phyloP scores from a whole-genome alignment of 2,329 filamentous ascomycete genomes.

The Achaetomium macrosporum region DNA sequence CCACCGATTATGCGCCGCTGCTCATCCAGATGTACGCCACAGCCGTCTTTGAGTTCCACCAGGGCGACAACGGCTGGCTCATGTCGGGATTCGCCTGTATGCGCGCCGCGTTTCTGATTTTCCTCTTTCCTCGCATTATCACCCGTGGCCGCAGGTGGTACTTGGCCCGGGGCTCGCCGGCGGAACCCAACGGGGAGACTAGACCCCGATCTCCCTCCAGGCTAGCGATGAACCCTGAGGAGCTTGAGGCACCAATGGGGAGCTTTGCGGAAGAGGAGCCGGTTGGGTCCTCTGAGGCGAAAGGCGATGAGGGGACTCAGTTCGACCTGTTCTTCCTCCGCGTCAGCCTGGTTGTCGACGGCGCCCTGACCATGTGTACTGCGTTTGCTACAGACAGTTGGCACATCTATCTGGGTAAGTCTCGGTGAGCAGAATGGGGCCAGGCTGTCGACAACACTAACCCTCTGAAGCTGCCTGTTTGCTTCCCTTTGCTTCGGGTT shows the following conservation, averaged over 20 bases:
- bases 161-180: slow-evolving; percentile 10
- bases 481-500: slow-evolving; percentile 63
- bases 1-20: slow-evolving; percentile 61
- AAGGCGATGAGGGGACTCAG: slow-evolving; percentile 43
- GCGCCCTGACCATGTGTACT: slow-evolving; percentile 55
- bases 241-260: slow-evolving; percentile 38
- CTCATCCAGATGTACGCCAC: slow-evolving; percentile 57
- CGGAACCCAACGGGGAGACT: background rate
- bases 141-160: slow-evolving; percentile 27
- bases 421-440: background rate
- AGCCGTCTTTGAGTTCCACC: slow-evolving; percentile 47
- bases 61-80: slow-evolving; percentile 51
- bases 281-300: slow-evolving; percentile 27
- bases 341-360: slow-evolving; percentile 60
- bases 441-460: background rate
- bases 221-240: slow-evolving; percentile 34
- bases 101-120: slow-evolving; percentile 49
- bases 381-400: slow-evolving; percentile 57
- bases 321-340: slow-evolving; percentile 65
- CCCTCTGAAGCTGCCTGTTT: slow-evolving; percentile 47
- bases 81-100: slow-evolving; percentile 52
- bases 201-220: background rate
- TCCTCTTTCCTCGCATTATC: slow-evolving; percentile 50
- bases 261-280: slow-evolving; percentile 43
- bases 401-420: slow-evolving; percentile 60